phyloP scores from a whole-genome alignment of 1,284 basidiomycete species.

The Leccinum variabile region DNA sequence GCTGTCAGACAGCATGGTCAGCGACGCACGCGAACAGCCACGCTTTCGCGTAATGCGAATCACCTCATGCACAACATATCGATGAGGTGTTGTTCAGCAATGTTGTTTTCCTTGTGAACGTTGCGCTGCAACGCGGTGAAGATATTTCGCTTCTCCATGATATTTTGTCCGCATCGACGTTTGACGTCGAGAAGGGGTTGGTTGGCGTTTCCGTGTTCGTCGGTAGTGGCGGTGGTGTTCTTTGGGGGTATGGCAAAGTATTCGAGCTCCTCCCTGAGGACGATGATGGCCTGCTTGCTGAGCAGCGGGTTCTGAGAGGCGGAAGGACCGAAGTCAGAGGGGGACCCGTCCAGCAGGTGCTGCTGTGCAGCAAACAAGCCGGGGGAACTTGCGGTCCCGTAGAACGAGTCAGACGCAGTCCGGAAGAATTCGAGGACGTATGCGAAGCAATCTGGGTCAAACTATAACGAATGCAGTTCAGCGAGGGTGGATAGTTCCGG shows the following conservation, averaged over 20 bases:
- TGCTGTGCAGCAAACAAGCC: constrained; percentile 82
- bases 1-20: constrained; percentile 43
- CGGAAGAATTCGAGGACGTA: constrained; percentile 93
- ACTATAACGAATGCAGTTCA: constrained; percentile 51
- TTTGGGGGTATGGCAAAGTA: constrained; percentile 96
- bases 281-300: constrained; percentile 97
- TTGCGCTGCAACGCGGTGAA: constrained; percentile 98
- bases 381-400: constrained; percentile 76
- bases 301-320: constrained; percentile 86
- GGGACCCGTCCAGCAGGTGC: constrained; percentile 64
- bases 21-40: constrained; percentile 23
- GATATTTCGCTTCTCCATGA: constrained; percentile 89
- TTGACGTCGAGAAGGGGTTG: constrained; percentile 75
- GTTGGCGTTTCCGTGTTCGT: constrained; percentile 79
- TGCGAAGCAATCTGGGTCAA: constrained; percentile 95
- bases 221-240: constrained; percentile 61
- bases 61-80: constrained; percentile 99
- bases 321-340: constrained; percentile 62
- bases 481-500: constrained; percentile 2
- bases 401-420: constrained; percentile 86
- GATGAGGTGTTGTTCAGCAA: constrained; percentile 98
- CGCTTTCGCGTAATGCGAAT: neutral
- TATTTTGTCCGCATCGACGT: constrained; percentile 79
- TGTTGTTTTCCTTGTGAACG: constrained; percentile 98
- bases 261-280: constrained; percentile 96